Base-by-base conservation (phyloP, 2,329 filamentous ascomycete species). In the Hypoxylon rubiginosum region DNA sequence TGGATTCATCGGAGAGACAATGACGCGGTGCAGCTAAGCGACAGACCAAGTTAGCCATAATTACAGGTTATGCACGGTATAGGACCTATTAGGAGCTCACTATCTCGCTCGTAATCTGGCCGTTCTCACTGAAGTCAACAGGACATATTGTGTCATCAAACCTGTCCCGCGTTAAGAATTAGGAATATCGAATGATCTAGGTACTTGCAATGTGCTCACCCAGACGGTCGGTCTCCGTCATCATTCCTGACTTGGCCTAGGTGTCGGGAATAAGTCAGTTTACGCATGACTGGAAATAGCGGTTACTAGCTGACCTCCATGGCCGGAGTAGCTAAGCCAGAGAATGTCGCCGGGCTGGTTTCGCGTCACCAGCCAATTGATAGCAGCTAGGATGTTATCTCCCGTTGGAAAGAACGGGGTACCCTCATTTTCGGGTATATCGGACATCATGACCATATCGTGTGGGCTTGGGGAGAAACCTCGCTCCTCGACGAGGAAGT, bases 321-420 rank as follows among this genome's bases (percentile, higher is more conserved):
- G 87, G 0, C 87, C 87, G 0, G 84, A 86, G 69, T 89, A 89
- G 67, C 87, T 86, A 53, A 89, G 74, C 79, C 87, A 88, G 17
- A 85, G 76, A 8, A 78, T 81, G 59, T 84, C 84, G 9, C 83
- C 82, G 0, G 86, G 83, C 58, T 85, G 81, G 36, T 79, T 80
- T 34, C 71, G 69, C 26, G 77, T 81, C 48, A 88, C 82, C 1
- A 89, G 81, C 86, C 87, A 89, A 58, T 85, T 79, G 76, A 89
- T 86, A 3, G 86, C 86, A 2, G 83, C 82, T 41, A 79, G 59
- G 57, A 80, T 75, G 69, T 80, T 79, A 26, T 73, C 73, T 5
- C 72, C 71, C 24, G 71, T 78, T 1, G 79, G 77, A 63, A 77
- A 77, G 49, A 74, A 75, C 6, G 75, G 68, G 2, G 77, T 79